These are phyloP conservation scores for Mycena epipterygia DNA, from an alignment of 768 basidiomycete species.

Conservation along the genomic window DNA sequence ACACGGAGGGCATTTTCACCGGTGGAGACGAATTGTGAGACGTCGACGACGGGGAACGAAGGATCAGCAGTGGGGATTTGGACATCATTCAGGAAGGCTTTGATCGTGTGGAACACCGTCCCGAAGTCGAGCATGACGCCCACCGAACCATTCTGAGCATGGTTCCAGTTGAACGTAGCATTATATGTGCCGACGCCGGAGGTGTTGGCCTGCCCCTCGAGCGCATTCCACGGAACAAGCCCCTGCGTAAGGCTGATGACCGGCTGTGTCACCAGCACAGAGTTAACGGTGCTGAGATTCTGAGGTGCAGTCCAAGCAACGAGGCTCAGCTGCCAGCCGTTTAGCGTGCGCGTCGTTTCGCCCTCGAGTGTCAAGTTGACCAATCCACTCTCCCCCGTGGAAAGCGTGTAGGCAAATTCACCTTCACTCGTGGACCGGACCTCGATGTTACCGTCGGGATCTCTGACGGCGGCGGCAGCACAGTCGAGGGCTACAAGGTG, in stretches of 20 bases:
- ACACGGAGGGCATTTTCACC: conserved; percentile 30
- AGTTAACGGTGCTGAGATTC: conserved; percentile 25
- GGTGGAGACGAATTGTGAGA: conserved; percentile 20
- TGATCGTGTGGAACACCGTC: conserved; percentile 31
- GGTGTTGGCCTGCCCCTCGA: conserved; percentile 23
- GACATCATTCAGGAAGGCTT: conserved; percentile 31
- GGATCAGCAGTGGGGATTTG: conserved; percentile 34
- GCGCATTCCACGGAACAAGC: conserved; percentile 30
- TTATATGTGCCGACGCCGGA: conserved; percentile 35
- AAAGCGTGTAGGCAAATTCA: conserved; percentile 15
- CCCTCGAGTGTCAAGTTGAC: conserved; percentile 26
- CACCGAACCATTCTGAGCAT: conserved; percentile 16
- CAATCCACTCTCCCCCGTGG: conserved; percentile 6
- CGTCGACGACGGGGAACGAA: conserved; percentile 26
- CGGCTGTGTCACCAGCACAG: conserved; percentile 30
- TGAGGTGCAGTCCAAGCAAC: conserved; percentile 35
- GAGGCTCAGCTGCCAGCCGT: conserved; percentile 28
- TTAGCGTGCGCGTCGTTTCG: conserved; percentile 18
- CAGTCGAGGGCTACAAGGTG: conserved; percentile 28
- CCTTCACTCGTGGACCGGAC: conserved; percentile 23
- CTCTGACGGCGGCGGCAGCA: conserved; percentile 19
- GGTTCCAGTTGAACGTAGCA: conserved; percentile 29
- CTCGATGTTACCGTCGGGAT: conserved; percentile 18
- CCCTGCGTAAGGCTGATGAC: conserved; percentile 29
- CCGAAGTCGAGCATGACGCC: conserved; percentile 33